A percentile compares a stretch with the other conserved stretches of the same genome.
Conservation (phyloP, 2,329 filamentous ascomycete species). For the Botrytis squamosa region DNA sequence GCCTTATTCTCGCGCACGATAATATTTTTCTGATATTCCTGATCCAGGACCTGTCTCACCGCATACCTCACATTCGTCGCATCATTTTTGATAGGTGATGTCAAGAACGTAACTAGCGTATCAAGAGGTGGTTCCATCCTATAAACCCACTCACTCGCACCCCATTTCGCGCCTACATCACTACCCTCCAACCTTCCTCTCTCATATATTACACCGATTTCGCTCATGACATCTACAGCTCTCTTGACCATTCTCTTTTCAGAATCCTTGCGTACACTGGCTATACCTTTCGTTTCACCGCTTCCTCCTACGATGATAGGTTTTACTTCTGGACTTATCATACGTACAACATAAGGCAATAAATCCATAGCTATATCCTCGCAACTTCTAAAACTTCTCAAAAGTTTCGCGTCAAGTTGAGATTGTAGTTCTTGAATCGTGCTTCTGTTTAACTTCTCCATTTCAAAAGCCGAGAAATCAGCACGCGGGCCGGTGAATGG, state of each 20-base stretch:
- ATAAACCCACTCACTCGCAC: slow-evolving; percentile 73
- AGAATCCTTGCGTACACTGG: slow-evolving; percentile 82
- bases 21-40: slow-evolving; percentile 77
- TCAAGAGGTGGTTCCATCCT: slow-evolving; percentile 95
- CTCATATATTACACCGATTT: slow-evolving; percentile 77
- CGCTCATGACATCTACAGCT: slow-evolving; percentile 79
- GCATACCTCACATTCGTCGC: slow-evolving; percentile 82
- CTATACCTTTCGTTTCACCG: slow-evolving; percentile 63
- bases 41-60: slow-evolving; percentile 87
- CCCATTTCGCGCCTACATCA: slow-evolving; percentile 46
- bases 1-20: slow-evolving; percentile 63
- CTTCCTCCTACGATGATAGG: slow-evolving; percentile 80
- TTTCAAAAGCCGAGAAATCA: slow-evolving; percentile 77
- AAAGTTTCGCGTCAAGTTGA: slow-evolving; percentile 68
- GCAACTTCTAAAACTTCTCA: slow-evolving; percentile 74
- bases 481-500: slow-evolving; percentile 83
- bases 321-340: slow-evolving; percentile 86
- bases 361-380: slow-evolving; percentile 79
- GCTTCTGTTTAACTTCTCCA: slow-evolving; percentile 73
- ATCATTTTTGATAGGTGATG: slow-evolving; percentile 54
- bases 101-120: slow-evolving; percentile 71
- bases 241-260: slow-evolving; percentile 80
- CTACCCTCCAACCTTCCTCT: slow-evolving; percentile 68
- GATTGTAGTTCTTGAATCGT: slow-evolving; percentile 73
- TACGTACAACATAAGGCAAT: slow-evolving; percentile 77